Evolutionary conservation across 441 rosid species (phyloP).

Genomic region (Populus hybrid): DNA sequence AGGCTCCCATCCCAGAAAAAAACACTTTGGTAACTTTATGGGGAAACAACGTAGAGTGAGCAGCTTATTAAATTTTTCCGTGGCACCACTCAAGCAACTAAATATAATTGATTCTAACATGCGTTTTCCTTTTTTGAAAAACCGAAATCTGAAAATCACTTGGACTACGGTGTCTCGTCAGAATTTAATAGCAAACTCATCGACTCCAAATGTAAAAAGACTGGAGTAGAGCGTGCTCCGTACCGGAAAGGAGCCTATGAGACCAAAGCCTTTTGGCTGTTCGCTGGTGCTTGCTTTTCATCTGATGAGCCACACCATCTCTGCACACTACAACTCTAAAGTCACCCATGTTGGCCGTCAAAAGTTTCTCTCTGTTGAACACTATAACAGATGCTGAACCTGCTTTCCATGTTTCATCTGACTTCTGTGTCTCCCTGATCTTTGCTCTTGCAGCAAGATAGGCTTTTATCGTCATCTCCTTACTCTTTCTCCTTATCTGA

Average conservation of each 20-base stretch:
- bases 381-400: constrained; percentile 59
- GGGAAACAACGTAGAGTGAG: too few relatives aligned
- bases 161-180: too few relatives aligned
- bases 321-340: constrained; percentile 59
- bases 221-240: neutral
- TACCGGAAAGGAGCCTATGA: constrained; percentile 45
- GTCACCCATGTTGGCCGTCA: constrained; percentile 59
- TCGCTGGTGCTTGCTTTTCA: constrained; percentile 30
- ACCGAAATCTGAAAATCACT: too few relatives aligned
- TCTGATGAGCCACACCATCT: constrained; percentile 64
- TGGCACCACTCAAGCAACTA: too few relatives aligned
- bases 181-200: neutral
- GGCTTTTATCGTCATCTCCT: constrained; percentile 56
- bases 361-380: constrained; percentile 68
- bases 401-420: constrained; percentile 29
- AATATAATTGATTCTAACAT: too few relatives aligned
- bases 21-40: neutral
- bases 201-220: too few relatives aligned
- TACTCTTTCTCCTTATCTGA: constrained; percentile 44
- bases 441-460: constrained; percentile 48
- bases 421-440: constrained; percentile 34
- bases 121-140: neutral
- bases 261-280: constrained; percentile 42
- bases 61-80: too few relatives aligned
- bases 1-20: neutral